Percentiles rank a stretch among this genome's conserved stretches.
phyloP scores from a whole-genome alignment of 2,329 filamentous ascomycete genomes.

The Trichoderma atrobrunneum region DNA sequence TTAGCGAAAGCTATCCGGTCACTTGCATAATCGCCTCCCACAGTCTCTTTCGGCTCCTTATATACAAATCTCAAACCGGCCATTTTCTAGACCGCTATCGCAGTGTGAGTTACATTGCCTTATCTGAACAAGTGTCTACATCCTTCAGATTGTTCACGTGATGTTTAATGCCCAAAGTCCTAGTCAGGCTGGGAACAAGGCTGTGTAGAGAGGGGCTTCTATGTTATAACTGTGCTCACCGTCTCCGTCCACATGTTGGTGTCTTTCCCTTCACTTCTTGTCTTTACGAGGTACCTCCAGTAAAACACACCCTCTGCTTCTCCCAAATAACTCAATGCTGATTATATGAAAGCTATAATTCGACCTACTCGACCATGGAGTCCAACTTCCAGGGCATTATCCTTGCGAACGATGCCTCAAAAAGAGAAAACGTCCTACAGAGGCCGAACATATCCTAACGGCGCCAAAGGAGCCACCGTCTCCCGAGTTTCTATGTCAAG shows the following conservation, averaged over 20 bases:
- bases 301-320: accelerated
- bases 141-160: neutral
- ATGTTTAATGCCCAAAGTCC: neutral
- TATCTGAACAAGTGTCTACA: neutral
- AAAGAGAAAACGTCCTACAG: neutral
- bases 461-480: no score
- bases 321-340: neutral
- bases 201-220: neutral
- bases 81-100: neutral
- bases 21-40: no score
- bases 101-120: neutral
- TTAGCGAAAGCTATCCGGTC: no score
- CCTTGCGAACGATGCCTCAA: neutral
- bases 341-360: neutral
- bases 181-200: neutral
- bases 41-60: neutral
- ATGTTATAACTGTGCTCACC: neutral
- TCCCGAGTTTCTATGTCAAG: neutral
- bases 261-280: neutral
- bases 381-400: neutral
- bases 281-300: neutral
- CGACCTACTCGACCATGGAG: neutral
- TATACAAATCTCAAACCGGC: neutral
- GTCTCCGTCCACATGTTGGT: neutral
- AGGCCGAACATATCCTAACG: neutral